A percentile compares a stretch with the other conserved stretches of the same genome.
Evolutionary conservation across 441 rosid genomes (phyloP).

Genomic region (Francoa sonchifolia): DNA sequence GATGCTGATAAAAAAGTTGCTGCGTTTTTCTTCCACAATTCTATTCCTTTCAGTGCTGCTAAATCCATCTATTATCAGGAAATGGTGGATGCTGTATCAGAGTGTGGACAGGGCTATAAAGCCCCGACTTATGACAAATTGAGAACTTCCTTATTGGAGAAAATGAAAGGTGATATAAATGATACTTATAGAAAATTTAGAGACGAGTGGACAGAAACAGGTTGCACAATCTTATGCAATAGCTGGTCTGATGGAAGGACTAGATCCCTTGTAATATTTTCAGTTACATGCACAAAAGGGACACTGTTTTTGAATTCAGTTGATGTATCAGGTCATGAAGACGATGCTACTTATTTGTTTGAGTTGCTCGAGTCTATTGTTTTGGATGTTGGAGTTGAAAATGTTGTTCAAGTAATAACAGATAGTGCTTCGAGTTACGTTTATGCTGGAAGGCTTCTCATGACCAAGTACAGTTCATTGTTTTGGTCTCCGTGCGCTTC

Average conservation of each 20-base stretch:
- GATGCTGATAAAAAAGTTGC: slow-evolving; percentile 36
- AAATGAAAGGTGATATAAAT: slow-evolving; percentile 31
- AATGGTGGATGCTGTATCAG: slow-evolving; percentile 37
- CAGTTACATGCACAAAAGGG: slow-evolving; percentile 36
- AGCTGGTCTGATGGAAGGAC: slow-evolving; percentile 29
- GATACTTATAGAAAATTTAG: slow-evolving; percentile 26
- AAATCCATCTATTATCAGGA: slow-evolving; percentile 42
- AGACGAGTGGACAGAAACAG: slow-evolving; percentile 46
- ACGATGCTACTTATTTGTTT: slow-evolving; percentile 36
- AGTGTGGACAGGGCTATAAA: slow-evolving; percentile 34
- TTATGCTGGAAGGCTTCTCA: slow-evolving; percentile 46
- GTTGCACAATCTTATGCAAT: slow-evolving; percentile 50
- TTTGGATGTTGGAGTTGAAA: slow-evolving; percentile 46
- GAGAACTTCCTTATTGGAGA: slow-evolving; percentile 28
- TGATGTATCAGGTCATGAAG: slow-evolving; percentile 40
- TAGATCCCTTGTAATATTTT: slow-evolving; percentile 28
- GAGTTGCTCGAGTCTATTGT: slow-evolving; percentile 45
- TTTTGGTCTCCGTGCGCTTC: slow-evolving; percentile 58
- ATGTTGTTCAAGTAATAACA: slow-evolving; percentile 47
- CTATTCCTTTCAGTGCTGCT: slow-evolving; percentile 34
- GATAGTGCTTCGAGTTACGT: slow-evolving; percentile 31
- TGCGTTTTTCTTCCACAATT: slow-evolving; percentile 39
- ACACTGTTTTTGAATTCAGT: slow-evolving; percentile 40
- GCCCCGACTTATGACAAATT: slow-evolving; percentile 38
- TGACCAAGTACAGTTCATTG: slow-evolving; percentile 39